Conservation (phyloP, 495 filamentous ascomycete species). For the Xylaria longipes region DNA sequence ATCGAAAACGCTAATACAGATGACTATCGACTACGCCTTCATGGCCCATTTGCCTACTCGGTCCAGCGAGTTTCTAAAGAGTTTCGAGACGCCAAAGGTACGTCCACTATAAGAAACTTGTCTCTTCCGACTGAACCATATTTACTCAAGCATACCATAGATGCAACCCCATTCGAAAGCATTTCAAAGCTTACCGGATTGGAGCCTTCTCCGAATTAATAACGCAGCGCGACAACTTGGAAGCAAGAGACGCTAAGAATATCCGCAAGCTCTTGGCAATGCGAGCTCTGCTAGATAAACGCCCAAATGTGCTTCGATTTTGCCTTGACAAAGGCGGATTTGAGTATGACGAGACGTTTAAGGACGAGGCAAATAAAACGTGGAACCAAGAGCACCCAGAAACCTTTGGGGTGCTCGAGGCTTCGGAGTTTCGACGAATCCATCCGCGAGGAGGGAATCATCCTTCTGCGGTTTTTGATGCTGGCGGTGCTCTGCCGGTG, state of each 20-base stretch:
- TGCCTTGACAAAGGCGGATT: slow-evolving; percentile 12
- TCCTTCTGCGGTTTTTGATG: neutral
- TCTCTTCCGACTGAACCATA: neutral
- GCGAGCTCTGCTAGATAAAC: no score
- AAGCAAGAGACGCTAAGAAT: neutral
- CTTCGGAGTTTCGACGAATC: neutral
- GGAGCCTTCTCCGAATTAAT: slow-evolving; percentile 12
- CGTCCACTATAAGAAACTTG: neutral
- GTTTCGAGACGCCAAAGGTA: slow-evolving; percentile 20
- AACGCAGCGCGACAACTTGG: slow-evolving; percentile 10
- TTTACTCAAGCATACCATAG: neutral
- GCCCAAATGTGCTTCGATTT: slow-evolving; percentile 18
- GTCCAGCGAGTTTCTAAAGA: slow-evolving; percentile 16
- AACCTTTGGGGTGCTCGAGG: slow-evolving; percentile 12
- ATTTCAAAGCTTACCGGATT: slow-evolving; percentile 23
- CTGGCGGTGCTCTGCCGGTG: neutral
- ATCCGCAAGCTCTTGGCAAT: neutral
- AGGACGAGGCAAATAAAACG: slow-evolving; percentile 6
- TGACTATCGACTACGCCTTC: neutral
- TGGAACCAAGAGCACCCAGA: neutral
- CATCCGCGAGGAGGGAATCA: neutral
- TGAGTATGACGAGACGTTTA: slow-evolving; percentile 19
- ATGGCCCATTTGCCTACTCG: slow-evolving; percentile 10
- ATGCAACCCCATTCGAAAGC: slow-evolving; percentile 20
- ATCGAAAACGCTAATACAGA: slow-evolving; percentile 7